phyloP scores from a whole-genome alignment of 441 rosid species.

The Pelargonium myrrhifolium region DNA sequence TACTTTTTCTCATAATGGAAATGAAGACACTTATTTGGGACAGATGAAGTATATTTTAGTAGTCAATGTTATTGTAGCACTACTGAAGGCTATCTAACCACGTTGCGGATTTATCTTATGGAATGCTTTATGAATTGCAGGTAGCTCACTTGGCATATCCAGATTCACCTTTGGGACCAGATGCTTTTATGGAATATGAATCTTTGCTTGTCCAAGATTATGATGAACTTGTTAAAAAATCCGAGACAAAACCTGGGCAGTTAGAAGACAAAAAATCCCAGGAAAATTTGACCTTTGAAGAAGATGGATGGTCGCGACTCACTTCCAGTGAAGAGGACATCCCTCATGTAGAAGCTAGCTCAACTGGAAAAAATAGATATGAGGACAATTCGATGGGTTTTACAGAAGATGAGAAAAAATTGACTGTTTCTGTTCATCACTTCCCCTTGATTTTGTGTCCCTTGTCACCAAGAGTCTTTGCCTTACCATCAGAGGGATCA shows the following conservation, averaged over 20 bases:
- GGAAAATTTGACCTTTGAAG: constrained; percentile 29
- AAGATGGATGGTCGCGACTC: constrained; percentile 58
- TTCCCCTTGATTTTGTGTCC: constrained; percentile 85
- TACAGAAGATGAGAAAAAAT: constrained; percentile 34
- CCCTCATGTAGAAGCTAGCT: constrained; percentile 36
- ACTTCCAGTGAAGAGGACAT: constrained; percentile 40
- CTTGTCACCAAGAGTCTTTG: constrained; percentile 76
- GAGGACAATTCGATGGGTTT: constrained; percentile 28
- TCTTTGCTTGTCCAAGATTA: constrained; percentile 86
- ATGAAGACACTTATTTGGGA: no score
- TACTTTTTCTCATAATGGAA: no score
- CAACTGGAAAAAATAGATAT: constrained; percentile 24
- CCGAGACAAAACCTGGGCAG: constrained; percentile 25
- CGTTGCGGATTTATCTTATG: constrained; percentile 13
- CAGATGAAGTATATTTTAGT: background rate
- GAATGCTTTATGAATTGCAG: constrained; percentile 32
- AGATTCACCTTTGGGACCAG: constrained; percentile 89
- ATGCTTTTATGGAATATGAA: constrained; percentile 84
- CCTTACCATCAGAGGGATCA: constrained; percentile 93
- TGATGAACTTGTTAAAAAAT: constrained; percentile 62
- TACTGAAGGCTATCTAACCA: background rate
- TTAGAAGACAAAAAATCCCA: constrained; percentile 23
- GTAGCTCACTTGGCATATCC: constrained; percentile 74
- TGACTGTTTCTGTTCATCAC: constrained; percentile 73
- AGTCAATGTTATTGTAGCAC: background rate